These are phyloP conservation scores for Tubosaeta sp. DNA, from an alignment of 768 basidiomycete species.

Conservation along the genomic window DNA sequence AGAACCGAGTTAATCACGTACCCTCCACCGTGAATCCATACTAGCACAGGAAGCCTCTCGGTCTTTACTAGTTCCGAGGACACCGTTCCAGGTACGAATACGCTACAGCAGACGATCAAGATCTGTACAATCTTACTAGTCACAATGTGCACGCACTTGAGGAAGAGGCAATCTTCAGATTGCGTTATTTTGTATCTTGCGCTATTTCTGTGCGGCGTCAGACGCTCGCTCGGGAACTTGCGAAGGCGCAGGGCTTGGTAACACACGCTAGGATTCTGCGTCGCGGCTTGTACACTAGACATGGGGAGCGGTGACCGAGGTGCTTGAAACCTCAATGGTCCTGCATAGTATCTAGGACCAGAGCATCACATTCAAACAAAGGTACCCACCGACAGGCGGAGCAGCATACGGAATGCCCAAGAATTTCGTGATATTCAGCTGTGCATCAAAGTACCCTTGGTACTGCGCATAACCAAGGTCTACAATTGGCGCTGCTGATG, in stretches of 20 bases:
- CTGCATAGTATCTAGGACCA: constrained; percentile 2
- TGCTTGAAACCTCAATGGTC: constrained; percentile 24
- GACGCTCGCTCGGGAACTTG: constrained; percentile 2
- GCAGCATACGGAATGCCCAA: constrained; percentile 43
- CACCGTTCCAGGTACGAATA: constrained; percentile 10
- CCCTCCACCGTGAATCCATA: too few relatives aligned
- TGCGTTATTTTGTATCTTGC: constrained; percentile 6
- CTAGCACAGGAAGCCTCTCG: constrained; percentile 27
- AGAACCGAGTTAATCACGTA: constrained; percentile 11
- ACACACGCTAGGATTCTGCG: constrained; percentile 23
- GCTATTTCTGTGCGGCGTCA: neutral
- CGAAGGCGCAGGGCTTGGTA: constrained; percentile 11
- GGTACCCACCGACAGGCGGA: constrained; percentile 38
- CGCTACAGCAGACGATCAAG: neutral
- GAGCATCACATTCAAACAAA: neutral
- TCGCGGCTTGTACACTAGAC: constrained; percentile 24
- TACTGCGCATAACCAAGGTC: constrained; percentile 30
- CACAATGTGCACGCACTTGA: constrained; percentile 8
- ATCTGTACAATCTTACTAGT: too few relatives aligned
- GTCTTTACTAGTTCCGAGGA: neutral
- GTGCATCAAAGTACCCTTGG: constrained; percentile 22
- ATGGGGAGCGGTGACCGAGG: constrained; percentile 22
- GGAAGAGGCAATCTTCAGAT: constrained; percentile 33
- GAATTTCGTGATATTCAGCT: constrained; percentile 21
- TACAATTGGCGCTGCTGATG: constrained; percentile 15